These are phyloP conservation scores for Paracamarosporium sp. DNA, from an alignment of 2,329 filamentous ascomycete genomes.

Conservation along the genomic window DNA sequence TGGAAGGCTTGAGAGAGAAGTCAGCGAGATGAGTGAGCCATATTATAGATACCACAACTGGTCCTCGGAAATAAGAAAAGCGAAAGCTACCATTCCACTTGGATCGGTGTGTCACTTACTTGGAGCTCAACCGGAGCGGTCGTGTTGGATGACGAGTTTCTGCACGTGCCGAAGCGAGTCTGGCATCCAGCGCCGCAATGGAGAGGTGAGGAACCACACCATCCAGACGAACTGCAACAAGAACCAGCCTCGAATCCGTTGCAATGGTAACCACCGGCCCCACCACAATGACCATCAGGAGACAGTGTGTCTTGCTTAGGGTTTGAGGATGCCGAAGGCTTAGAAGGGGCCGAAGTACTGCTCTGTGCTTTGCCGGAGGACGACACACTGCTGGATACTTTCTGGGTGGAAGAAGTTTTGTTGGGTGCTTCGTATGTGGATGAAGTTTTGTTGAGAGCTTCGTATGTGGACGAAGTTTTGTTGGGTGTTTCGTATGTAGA, in stretches of 20 bases:
- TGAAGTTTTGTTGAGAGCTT: neutral
- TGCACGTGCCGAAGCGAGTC: neutral
- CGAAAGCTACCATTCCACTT: neutral
- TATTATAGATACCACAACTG: neutral
- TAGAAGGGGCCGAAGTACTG: neutral
- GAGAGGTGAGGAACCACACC: conserved; percentile 35
- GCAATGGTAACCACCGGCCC: conserved; percentile 15
- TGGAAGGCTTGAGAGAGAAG: neutral
- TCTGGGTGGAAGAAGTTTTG: neutral
- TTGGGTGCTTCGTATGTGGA: neutral
- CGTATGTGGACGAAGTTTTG: too few species aligned
- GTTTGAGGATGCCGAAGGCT: neutral
- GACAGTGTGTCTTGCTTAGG: neutral
- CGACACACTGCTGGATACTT: neutral
- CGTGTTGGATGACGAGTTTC: neutral
- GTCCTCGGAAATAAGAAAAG: neutral
- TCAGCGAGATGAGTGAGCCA: neutral
- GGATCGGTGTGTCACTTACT: neutral
- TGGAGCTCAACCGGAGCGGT: neutral
- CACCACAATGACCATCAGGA: conserved; percentile 9
- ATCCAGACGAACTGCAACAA: conserved; percentile 51
- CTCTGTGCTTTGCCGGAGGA: neutral
- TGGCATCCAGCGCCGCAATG: conserved; percentile 31
- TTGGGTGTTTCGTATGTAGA: too few species aligned
- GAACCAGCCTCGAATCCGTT: conserved; percentile 38